Percentiles rank a stretch among this genome's conserved stretches.
These are phyloP conservation scores for Melanopsichium pennsylvanicum DNA, from an alignment of 1,284 basidiomycete genomes.

Conservation along the genomic window DNA sequence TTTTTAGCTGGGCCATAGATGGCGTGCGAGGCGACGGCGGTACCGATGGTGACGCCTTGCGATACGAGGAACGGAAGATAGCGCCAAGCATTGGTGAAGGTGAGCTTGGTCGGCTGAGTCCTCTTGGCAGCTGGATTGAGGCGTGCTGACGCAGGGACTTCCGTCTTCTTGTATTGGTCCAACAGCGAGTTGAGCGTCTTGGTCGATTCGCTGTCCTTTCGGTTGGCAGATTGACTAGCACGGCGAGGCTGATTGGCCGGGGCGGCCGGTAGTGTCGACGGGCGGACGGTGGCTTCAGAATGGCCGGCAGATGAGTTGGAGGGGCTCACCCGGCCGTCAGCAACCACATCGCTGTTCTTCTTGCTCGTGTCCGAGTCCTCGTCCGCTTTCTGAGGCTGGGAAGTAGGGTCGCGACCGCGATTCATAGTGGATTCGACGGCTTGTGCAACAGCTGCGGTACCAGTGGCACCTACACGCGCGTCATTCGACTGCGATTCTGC, in stretches of 20 bases:
- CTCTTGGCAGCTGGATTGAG: constrained; percentile 52
- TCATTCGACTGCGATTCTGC: constrained; percentile 9
- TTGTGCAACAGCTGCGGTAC: constrained; percentile 48
- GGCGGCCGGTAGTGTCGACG: constrained; percentile 21
- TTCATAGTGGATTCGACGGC: constrained; percentile 45
- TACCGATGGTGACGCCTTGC: constrained; percentile 61
- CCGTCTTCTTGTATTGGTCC: constrained; percentile 56
- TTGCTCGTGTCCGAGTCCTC: constrained; percentile 7
- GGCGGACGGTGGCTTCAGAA: constrained; percentile 42
- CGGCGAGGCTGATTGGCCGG: constrained; percentile 31
- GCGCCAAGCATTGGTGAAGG: constrained; percentile 58
- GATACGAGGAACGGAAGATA: constrained; percentile 62
- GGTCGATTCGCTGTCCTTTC: constrained; percentile 39
- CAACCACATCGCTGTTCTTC: constrained; percentile 3
- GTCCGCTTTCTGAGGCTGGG: neutral
- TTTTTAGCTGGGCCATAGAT: constrained; percentile 77
- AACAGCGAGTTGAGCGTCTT: constrained; percentile 58
- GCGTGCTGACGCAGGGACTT: constrained; percentile 55
- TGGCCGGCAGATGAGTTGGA: constrained; percentile 33
- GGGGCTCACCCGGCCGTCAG: constrained; percentile 33
- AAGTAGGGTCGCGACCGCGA: constrained; percentile 29
- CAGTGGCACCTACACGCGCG: constrained; percentile 6
- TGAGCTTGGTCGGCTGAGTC: constrained; percentile 46
- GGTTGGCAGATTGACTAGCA: constrained; percentile 20
- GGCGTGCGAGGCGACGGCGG: constrained; percentile 62